Evolutionary conservation across 2,329 filamentous ascomycete species (phyloP).

Genomic region (Plenodomus biglobosus): DNA sequence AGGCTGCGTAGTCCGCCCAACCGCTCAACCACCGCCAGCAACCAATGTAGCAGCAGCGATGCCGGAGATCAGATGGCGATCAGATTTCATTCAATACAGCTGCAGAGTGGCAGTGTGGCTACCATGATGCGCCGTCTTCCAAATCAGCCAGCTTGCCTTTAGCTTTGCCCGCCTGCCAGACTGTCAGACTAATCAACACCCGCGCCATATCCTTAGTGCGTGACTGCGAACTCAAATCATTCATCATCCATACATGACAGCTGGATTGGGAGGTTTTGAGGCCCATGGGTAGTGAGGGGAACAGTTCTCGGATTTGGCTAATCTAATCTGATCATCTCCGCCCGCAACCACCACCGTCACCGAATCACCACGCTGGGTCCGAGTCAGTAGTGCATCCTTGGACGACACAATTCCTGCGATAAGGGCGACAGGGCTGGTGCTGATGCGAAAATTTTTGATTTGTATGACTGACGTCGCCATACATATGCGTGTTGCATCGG

Average conservation of each 20-base stretch:
- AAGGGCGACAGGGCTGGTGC: not conserved
- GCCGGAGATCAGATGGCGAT: constrained; percentile 12
- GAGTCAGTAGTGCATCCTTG: not conserved
- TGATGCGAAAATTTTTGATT: not conserved
- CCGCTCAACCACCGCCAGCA: not conserved
- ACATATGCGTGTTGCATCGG: no score
- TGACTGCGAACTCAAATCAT: constrained; percentile 11
- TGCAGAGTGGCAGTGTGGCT: not conserved
- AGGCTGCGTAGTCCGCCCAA: not conserved
- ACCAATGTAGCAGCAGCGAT: constrained; percentile 11
- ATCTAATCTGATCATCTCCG: constrained; percentile 38
- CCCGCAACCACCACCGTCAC: constrained; percentile 1
- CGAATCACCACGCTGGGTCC: not conserved
- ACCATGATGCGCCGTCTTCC: not conserved
- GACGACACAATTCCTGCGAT: not conserved
- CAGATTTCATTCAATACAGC: not conserved
- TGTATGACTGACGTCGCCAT: not conserved
- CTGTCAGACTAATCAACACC: not conserved
- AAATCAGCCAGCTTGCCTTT: not conserved
- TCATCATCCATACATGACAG: constrained; percentile 16
- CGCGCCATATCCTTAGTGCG: not conserved
- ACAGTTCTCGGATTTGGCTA: constrained; percentile 9
- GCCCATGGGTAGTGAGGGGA: constrained; percentile 16
- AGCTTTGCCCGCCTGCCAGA: not conserved
- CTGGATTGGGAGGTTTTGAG: constrained; percentile 12